Base-by-base conservation (phyloP, 2,329 filamentous ascomycete species). In the Parastagonospora avenae region DNA sequence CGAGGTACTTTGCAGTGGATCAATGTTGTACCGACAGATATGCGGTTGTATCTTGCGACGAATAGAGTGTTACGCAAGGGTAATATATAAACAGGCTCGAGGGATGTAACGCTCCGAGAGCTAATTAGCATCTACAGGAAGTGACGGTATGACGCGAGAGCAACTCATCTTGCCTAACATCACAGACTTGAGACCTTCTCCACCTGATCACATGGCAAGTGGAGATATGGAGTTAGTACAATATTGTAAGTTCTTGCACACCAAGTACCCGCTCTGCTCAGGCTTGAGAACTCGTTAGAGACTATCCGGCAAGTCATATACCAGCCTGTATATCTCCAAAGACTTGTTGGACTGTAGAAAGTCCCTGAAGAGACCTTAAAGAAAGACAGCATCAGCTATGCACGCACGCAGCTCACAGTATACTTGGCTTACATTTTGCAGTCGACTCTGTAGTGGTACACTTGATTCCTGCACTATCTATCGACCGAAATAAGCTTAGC, bases 11-110 rank as follows among this genome's bases (percentile, higher is more conserved):
- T 12, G 11, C 39, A 50, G 3, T 53, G 43, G 40, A 40, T 56
- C 16, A 56, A 56, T 30, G 40, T 48, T 2, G 42, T 32, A n/a
- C 37, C 32, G 19, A 48, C 43, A 9, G 54, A 56, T 19, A n/a
- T 56, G 1, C 37, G 43, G 28, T 33, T 56, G 16, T 50, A 56
- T 42, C 38, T 50, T 33, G 46, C 44, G 28, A 48, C 40, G 11
- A 41, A 10, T 30, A 24, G 7, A 16, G n/a, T 10, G 11, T 15
- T 42, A 5, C 29, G 35, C 28, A 14, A 32, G 30, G 45, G 38
- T 29, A 19, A 35, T 30, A 33, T 24, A 24, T 24, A 5, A 3
- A 24, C 3, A 24, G 19, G 19, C 19, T 5, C 19, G 19, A 24
- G 19, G 19, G 19, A 24, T 24, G 19, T 5, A 3, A 5, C 19